Base-by-base conservation (phyloP, 192 early-diverging fungal species). In the Allomyces macrogynus region DNA sequence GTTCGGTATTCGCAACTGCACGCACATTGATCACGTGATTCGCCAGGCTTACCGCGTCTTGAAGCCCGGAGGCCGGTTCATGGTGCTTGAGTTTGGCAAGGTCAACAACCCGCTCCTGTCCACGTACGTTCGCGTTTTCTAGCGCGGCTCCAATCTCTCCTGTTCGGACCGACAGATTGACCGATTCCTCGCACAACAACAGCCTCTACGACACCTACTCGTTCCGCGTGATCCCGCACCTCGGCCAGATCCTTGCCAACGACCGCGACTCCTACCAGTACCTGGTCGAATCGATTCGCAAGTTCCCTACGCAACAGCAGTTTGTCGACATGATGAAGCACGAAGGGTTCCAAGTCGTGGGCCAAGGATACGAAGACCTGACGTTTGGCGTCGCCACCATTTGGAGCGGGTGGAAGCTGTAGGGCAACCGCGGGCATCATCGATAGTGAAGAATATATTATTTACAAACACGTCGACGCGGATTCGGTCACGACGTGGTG, bases 1-100 rank as follows among this genome's bases (percentile, higher is more conserved):
- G 24, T 97, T 97, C 76, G 95, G 95, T 23, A 99, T 99, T 68
- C 84, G 93, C 67, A 99, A 99, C 75, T 93, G 90, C 75, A 97
- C 95, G 1, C 87, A 93, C 66, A 78, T 92, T 23, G 91, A 95
- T 66, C 77, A 73, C 12, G 95, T 93, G 1, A 75, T 99, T 27
- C 71, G 71, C 62, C 90, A 99, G 74, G 95, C 95, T 0, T 87
- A 89, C 75, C 82, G 95, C 57, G 92, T 97, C 10, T 78, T 99
- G 44, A 94, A 92, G 76, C 89, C 88, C 3, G 95, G 95, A 10
- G 95, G 95, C 54, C 84, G 93, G 10, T 95, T 99, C 74, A 90
- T 90, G 87, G 89, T 87, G 64, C 76, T 99, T 3, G 95, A 99
- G 74, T 99, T 97, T 69, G 82, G 85, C 26, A 84, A 84, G 60